phyloP scores from a whole-genome alignment of 2,329 filamentous ascomycete species.

The Aspergillus pseudotamarii region DNA sequence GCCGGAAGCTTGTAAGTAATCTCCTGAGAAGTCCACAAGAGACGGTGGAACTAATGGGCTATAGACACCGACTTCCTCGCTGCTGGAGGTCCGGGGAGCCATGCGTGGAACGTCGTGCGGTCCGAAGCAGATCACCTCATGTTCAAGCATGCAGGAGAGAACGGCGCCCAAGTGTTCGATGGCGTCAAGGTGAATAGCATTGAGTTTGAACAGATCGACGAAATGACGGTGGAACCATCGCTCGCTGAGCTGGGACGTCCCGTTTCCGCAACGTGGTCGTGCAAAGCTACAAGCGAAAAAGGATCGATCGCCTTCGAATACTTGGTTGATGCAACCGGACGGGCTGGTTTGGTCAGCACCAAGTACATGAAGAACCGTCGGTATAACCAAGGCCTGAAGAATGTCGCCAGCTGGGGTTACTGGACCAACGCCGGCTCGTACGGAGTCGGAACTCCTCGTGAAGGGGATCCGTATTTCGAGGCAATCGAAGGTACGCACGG shows the following conservation, averaged over 20 bases:
- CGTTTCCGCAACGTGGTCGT: conserved; percentile 7
- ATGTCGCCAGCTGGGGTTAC: conserved; percentile 54
- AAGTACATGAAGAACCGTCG: conserved; percentile 49
- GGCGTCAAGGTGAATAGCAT: neutral
- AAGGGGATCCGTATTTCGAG: too few relatives aligned
- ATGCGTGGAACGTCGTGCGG: neutral
- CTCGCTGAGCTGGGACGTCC: conserved; percentile 2
- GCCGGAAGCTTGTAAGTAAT: too few relatives aligned
- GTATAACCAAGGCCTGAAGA: conserved; percentile 54
- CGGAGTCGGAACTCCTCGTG: too few relatives aligned
- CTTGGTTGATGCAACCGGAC: conserved; percentile 53
- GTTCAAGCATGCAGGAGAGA: neutral
- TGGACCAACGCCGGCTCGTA: conserved; percentile 22
- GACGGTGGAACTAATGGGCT: neutral
- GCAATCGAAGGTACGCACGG: too few relatives aligned
- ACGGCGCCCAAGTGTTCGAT: neutral
- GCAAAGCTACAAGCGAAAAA: too few relatives aligned
- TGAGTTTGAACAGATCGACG: neutral
- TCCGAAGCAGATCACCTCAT: conserved; percentile 3
- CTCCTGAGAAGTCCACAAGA: too few relatives aligned
- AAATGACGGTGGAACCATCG: neutral
- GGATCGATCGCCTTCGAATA: conserved; percentile 44
- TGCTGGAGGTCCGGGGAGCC: neutral
- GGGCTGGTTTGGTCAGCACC: conserved; percentile 49
- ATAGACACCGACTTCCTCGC: conserved; percentile 5